Evolutionary conservation across 306 rosid species (phyloP).

Genomic region (Cucurbita argyrosperma): DNA sequence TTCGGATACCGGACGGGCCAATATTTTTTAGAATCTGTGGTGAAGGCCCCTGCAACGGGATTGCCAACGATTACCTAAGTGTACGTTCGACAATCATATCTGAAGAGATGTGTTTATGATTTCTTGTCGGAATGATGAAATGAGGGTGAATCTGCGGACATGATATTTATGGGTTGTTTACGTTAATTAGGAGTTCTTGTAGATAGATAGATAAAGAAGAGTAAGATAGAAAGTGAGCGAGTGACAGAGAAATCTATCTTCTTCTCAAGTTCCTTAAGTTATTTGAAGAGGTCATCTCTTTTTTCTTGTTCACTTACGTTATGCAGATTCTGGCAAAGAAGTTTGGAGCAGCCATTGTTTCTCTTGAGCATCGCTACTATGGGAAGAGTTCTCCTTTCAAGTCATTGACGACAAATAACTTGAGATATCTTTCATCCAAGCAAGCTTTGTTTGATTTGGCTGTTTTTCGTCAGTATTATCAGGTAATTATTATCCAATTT

Average conservation of each 20-base stretch:
- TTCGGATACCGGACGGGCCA: constrained; percentile 61
- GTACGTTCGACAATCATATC: constrained; percentile 23
- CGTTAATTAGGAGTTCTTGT: not conserved
- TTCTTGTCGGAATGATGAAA: not conserved
- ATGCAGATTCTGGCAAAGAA: constrained; percentile 77
- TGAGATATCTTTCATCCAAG: constrained; percentile 85
- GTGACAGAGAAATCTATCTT: not conserved
- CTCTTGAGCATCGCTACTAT: constrained; percentile 92
- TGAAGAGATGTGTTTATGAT: not conserved
- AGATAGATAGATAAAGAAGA: not conserved
- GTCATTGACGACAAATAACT: constrained; percentile 48
- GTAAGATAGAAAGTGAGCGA: not conserved
- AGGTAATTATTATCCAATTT: constrained; percentile 27
- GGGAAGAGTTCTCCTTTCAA: constrained; percentile 82
- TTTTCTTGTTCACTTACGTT: constrained; percentile 5
- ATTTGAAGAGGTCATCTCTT: not conserved
- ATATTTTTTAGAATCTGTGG: constrained; percentile 72
- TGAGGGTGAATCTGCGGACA: not conserved
- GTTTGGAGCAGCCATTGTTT: constrained; percentile 85
- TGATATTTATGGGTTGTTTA: no score
- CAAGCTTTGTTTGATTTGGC: constrained; percentile 95
- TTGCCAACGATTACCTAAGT: constrained; percentile 49
- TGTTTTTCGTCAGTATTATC: constrained; percentile 61
- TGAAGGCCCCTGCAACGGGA: constrained; percentile 49
- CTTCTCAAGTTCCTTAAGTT: not conserved